Base-by-base conservation (phyloP, 805 yeast species). In the Isabelozyma gotoi region DNA sequence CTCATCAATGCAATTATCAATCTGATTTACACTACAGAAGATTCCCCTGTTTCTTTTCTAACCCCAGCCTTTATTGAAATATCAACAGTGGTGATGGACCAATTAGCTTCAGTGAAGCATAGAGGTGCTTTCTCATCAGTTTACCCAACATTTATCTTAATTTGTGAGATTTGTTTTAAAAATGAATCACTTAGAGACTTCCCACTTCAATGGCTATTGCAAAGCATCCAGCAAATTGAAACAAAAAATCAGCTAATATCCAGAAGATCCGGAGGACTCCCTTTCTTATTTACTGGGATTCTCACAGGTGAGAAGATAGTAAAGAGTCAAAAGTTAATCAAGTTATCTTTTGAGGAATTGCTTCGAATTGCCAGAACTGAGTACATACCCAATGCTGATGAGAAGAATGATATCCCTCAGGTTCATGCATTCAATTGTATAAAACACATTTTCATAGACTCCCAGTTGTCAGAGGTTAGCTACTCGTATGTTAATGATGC, bases 361-460 rank as follows among this genome's bases (percentile, higher is more conserved):
- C 48, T 81, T 11, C 58, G 57, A 11, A 77, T 90, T 24, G 90
- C 95, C 0, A 50, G 65, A 6, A 44, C 59, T 5, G 82, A 85
- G 0, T 69, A 77, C 3, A 63, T 60, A 11, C 70, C 68, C 20
- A 63, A 71, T 32, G 78, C 73, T 10, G 82, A 74, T 34, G 59
- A 54, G 34, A 83, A 77, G 44, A 73, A 80, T 48, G 96, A 88
- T 56, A 71, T 90, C 12, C 94, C 98, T 0, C 97, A 91, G 57
- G 96, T 92, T 0, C 96, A 92, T 65, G 97, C 97, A 0, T 82
- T 88, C 57, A 92, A 92, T 57, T 85, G 96, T 58, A 78, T 94
- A 44, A 81, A 79, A 49, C 84, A 84, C 2, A 71, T 92, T 2
- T 83, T 90, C 50, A 77, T 76, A 17, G 97, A 91, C 45, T 74